Percentiles rank a stretch among this genome's conserved stretches.
phyloP scores from a whole-genome alignment of 352 stramenopile genomes.

The Pythium myriotylum region DNA sequence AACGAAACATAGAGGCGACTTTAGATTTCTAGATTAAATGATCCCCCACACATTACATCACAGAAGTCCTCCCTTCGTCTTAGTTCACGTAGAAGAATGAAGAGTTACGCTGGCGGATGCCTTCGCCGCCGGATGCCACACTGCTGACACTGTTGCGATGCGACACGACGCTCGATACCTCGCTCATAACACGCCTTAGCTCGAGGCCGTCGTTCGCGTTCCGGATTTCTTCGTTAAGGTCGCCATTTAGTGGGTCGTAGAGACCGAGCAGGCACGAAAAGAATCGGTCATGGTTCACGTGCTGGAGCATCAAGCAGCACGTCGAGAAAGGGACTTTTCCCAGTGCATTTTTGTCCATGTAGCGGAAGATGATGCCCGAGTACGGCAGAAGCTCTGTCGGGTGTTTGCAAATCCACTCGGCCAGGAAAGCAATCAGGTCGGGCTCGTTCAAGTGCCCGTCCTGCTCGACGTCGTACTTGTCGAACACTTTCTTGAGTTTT shows the following conservation, averaged over 20 bases:
- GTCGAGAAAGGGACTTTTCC: constrained; percentile 82
- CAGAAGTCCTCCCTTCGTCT: background rate
- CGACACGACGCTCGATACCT: constrained; percentile 68
- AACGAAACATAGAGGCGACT: no score
- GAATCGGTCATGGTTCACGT: constrained; percentile 89
- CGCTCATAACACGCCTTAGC: constrained; percentile 72
- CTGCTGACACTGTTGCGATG: constrained; percentile 54
- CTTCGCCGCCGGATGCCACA: constrained; percentile 36
- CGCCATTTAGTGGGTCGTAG: constrained; percentile 78
- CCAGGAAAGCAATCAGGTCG: constrained; percentile 73
- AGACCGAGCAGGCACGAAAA: constrained; percentile 83
- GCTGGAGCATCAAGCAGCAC: constrained; percentile 86
- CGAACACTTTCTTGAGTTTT: constrained; percentile 76
- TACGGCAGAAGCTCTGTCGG: constrained; percentile 76
- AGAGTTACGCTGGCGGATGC: constrained; percentile 59
- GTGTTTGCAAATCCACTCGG: constrained; percentile 86
- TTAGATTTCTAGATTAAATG: no score
- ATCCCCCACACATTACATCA: no score
- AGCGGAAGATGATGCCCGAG: constrained; percentile 82
- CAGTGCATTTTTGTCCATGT: constrained; percentile 88
- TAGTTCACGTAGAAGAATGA: constrained; percentile 75
- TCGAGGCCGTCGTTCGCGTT: constrained; percentile 60
- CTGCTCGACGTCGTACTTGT: constrained; percentile 72
- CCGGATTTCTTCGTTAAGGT: constrained; percentile 79
- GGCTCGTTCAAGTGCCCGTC: constrained; percentile 69